phyloP scores from a whole-genome alignment of 192 early-diverging fungal species.

The Mortierella hygrophila region DNA sequence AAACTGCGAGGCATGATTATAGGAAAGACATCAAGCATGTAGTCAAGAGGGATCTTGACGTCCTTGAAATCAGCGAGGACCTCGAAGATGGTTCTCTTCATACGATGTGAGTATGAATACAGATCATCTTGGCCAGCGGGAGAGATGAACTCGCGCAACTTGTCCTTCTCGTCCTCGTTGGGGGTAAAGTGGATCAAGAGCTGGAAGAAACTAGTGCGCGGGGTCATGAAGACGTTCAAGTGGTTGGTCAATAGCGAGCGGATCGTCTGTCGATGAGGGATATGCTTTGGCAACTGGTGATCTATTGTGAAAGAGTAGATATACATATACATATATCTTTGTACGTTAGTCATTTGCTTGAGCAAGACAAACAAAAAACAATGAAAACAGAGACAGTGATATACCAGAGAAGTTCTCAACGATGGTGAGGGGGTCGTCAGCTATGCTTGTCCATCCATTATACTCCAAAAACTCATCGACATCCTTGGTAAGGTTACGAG shows the following conservation, averaged over 20 bases:
- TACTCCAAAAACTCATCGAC: slow-evolving; percentile 77
- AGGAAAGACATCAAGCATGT: slow-evolving; percentile 90
- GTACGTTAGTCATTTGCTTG: too few relatives aligned
- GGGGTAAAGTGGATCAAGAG: slow-evolving; percentile 84
- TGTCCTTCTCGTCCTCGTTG: slow-evolving; percentile 77
- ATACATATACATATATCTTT: background rate
- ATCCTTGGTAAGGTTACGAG: slow-evolving; percentile 77
- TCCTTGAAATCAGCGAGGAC: slow-evolving; percentile 86
- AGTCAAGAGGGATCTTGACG: slow-evolving; percentile 78
- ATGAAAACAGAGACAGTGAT: background rate
- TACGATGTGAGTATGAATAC: slow-evolving; percentile 86
- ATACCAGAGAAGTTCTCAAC: slow-evolving; percentile 63
- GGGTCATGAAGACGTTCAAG: slow-evolving; percentile 89
- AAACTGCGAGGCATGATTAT: slow-evolving; percentile 83
- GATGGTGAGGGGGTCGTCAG: slow-evolving; percentile 72
- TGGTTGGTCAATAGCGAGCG: slow-evolving; percentile 80
- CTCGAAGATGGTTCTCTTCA: slow-evolving; percentile 85
- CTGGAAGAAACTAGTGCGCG: slow-evolving; percentile 93
- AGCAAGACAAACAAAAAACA: too few relatives aligned
- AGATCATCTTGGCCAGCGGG: slow-evolving; percentile 91
- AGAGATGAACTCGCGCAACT: slow-evolving; percentile 83
- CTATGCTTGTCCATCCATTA: slow-evolving; percentile 76
- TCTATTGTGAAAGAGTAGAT: slow-evolving; percentile 43
- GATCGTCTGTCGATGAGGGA: slow-evolving; percentile 71
- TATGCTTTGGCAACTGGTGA: slow-evolving; percentile 63